phyloP scores from a whole-genome alignment of 2,329 filamentous ascomycete species.

The Gaeumannomyces tritici region DNA sequence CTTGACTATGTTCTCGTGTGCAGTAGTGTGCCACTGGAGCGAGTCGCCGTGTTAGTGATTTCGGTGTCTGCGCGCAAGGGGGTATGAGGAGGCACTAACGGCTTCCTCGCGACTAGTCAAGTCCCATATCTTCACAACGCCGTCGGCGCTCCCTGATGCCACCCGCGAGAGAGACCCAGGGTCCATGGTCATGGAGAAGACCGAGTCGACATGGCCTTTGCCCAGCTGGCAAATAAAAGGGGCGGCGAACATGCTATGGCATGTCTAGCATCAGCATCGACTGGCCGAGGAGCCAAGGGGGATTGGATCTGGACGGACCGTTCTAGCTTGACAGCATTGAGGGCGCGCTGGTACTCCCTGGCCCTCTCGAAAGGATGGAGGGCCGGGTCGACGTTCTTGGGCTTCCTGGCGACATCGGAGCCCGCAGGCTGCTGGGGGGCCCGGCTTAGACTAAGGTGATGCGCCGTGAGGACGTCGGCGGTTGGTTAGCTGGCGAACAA shows the following conservation, averaged over 20 bases:
- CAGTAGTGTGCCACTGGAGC: constrained; percentile 45
- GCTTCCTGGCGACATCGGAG: constrained; percentile 4
- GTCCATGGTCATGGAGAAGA: constrained; percentile 74
- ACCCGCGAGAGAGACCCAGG: constrained; percentile 63
- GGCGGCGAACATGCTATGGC: constrained; percentile 45
- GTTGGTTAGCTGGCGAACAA: neutral
- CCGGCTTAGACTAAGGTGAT: neutral
- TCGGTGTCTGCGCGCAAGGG: constrained; percentile 25
- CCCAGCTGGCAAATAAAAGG: constrained; percentile 79
- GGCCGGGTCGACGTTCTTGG: constrained; percentile 49
- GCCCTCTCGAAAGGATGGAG: constrained; percentile 88
- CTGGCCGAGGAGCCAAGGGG: neutral
- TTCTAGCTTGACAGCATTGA: constrained; percentile 81
- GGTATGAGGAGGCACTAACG: neutral
- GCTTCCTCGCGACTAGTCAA: constrained; percentile 57
- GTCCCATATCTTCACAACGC: constrained; percentile 67
- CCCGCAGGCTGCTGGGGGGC: constrained; percentile 4
- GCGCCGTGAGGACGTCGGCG: neutral
- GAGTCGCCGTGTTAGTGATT: neutral
- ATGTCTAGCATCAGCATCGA: constrained; percentile 25
- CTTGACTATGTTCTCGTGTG: constrained; percentile 92
- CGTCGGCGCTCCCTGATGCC: constrained; percentile 82
- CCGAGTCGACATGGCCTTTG: constrained; percentile 83
- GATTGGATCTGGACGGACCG: constrained; percentile 47
- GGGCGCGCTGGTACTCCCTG: constrained; percentile 64